These are phyloP conservation scores for Aureobasidium pullulans DNA, from an alignment of 2,329 filamentous ascomycete species.

Conservation along the genomic window DNA sequence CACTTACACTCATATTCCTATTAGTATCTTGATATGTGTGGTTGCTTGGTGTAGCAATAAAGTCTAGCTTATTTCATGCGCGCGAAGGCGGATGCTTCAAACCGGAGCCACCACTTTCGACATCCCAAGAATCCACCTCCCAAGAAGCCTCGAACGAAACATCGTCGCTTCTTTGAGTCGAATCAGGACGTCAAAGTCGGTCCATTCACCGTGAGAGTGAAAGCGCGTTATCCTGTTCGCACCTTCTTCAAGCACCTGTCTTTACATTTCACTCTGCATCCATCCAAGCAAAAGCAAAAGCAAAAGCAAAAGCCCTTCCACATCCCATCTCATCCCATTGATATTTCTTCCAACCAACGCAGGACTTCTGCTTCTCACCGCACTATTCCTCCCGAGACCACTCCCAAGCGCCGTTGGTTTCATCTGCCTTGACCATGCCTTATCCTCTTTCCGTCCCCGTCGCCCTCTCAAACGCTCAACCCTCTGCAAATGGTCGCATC, in stretches of 20 bases:
- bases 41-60: background rate
- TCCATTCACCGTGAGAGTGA: background rate
- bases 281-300: background rate
- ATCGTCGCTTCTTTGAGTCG: slow-evolving; percentile 4
- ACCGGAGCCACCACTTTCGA: background rate
- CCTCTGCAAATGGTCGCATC: background rate
- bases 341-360: background rate
- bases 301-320: background rate
- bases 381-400: background rate
- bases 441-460: background rate
- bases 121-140: background rate
- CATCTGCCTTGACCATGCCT: background rate
- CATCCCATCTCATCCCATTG: slow-evolving; percentile 1
- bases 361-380: background rate
- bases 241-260: slow-evolving; percentile 1
- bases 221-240: slow-evolving; percentile 6
- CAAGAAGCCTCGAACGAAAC: background rate
- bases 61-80: background rate
- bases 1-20: slow-evolving; percentile 3
- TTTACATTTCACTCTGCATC: background rate
- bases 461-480: background rate
- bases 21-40: background rate
- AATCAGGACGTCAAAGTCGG: background rate
- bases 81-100: background rate
- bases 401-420: background rate